Evolutionary conservation across 176 grass and related monocot species (phyloP).

Genomic region (Zea luxurians): DNA sequence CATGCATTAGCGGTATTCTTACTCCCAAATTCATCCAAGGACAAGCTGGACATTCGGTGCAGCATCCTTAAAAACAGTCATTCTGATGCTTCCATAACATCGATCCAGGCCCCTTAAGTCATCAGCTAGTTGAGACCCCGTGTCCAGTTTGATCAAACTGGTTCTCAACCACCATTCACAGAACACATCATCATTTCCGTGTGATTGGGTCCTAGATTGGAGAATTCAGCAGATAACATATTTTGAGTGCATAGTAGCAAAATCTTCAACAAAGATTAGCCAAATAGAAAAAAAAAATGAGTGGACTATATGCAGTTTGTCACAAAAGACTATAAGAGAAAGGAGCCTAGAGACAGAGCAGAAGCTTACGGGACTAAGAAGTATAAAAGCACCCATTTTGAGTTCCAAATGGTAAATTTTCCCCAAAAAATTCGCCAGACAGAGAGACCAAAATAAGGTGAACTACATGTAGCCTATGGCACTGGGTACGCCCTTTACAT

Average conservation of each 20-base stretch:
- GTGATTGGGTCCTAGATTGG: slow-evolving; percentile 1
- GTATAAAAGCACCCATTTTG: background rate
- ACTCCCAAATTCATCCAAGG: background rate
- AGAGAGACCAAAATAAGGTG: background rate
- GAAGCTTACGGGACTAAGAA: background rate
- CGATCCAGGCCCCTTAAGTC: background rate
- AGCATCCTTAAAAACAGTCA: background rate
- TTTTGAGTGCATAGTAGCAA: background rate
- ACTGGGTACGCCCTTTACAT: too few relatives aligned
- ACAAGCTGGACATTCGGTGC: background rate
- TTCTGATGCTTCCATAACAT: background rate
- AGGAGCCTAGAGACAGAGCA: slow-evolving; percentile 14
- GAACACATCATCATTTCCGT: background rate
- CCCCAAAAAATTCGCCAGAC: background rate
- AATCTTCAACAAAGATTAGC: background rate
- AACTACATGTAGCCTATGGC: background rate
- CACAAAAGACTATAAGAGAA: background rate
- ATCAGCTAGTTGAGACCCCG: background rate
- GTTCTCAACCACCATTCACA: background rate
- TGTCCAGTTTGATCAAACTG: background rate
- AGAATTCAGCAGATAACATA: background rate
- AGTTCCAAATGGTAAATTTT: background rate
- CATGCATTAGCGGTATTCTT: background rate
- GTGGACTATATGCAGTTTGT: background rate
- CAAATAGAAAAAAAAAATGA: background rate